Percentiles rank a stretch among this genome's conserved stretches.
These are phyloP conservation scores for Friedmanniomyces simplex DNA, from an alignment of 495 filamentous ascomycete species.

Conservation along the genomic window DNA sequence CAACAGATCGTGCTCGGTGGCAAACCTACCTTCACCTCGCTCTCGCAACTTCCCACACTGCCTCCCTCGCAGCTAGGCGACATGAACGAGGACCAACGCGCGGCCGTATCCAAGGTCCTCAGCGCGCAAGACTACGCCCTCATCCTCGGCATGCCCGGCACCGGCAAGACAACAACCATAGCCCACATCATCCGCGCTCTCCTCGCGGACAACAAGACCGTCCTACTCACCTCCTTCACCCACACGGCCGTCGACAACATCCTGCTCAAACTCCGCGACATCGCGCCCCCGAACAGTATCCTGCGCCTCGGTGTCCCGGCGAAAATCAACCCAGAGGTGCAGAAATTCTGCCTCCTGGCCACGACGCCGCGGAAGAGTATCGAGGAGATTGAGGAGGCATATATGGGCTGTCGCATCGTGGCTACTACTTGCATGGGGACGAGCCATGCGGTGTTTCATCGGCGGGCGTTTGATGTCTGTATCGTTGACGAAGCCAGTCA, in stretches of 20 bases:
- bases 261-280: conserved; percentile 72
- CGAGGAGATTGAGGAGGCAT: conserved; percentile 71
- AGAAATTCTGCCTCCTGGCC: conserved; percentile 68
- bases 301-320: conserved; percentile 70
- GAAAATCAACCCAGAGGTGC: conserved; percentile 80
- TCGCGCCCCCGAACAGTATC: conserved; percentile 44
- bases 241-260: conserved; percentile 98
- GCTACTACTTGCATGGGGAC: conserved; percentile 91
- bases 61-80: conserved; percentile 25
- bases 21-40: conserved; percentile 60
- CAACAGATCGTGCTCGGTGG: conserved; percentile 63
- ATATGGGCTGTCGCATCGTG: conserved; percentile 75
- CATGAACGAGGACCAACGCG: conserved; percentile 78
- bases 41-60: conserved; percentile 44
- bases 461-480: conserved; percentile 91
- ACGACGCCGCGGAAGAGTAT: conserved; percentile 59
- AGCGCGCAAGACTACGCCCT: conserved; percentile 88
- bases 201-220: conserved; percentile 79
- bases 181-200: conserved; percentile 92
- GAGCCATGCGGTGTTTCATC: conserved; percentile 75
- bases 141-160: conserved; percentile 94
- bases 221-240: conserved; percentile 88
- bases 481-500: conserved; percentile 97
- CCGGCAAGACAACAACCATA: conserved; percentile 95
- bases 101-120: conserved; percentile 88